These are phyloP conservation scores for Candida saitoana DNA, from an alignment of 805 yeast species.

Conservation along the genomic window DNA sequence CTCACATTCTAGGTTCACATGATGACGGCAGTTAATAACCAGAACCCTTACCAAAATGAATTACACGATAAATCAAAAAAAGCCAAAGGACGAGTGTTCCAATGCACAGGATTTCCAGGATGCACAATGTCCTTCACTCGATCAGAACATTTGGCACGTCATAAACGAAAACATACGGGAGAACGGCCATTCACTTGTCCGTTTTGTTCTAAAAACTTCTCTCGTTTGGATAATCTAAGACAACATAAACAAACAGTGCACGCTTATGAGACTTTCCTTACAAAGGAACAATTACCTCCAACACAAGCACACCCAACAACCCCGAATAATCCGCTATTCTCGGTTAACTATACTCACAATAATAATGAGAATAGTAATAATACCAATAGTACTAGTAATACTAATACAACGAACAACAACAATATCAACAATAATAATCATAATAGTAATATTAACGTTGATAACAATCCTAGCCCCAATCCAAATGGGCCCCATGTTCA, in stretches of 20 bases:
- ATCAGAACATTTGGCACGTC: conserved; percentile 89
- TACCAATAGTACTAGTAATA: background rate
- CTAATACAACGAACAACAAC: too few relatives aligned
- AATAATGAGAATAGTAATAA: background rate
- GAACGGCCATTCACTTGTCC: conserved; percentile 90
- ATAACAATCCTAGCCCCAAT: background rate
- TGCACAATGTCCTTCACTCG: conserved; percentile 88
- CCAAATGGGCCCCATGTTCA: background rate
- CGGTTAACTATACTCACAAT: conserved; percentile 3
- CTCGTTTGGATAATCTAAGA: conserved; percentile 80
- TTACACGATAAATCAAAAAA: conserved; percentile 20
- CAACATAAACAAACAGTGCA: conserved; percentile 82
- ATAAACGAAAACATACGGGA: conserved; percentile 90
- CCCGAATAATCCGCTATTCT: conserved; percentile 6
- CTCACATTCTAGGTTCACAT: background rate
- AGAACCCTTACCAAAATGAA: background rate
- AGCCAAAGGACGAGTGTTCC: conserved; percentile 65
- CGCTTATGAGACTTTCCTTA: conserved; percentile 34
- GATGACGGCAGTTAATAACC: conserved; percentile 4
- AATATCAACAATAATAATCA: conserved; percentile 4
- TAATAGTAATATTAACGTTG: conserved; percentile 4
- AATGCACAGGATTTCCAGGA: conserved; percentile 80
- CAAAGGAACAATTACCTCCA: conserved; percentile 9
- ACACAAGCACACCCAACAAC: conserved; percentile 2
- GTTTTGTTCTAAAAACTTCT: conserved; percentile 72